Evolutionary conservation across 1,284 basidiomycete species (phyloP).

Genomic region (Amylostereum areolatum): DNA sequence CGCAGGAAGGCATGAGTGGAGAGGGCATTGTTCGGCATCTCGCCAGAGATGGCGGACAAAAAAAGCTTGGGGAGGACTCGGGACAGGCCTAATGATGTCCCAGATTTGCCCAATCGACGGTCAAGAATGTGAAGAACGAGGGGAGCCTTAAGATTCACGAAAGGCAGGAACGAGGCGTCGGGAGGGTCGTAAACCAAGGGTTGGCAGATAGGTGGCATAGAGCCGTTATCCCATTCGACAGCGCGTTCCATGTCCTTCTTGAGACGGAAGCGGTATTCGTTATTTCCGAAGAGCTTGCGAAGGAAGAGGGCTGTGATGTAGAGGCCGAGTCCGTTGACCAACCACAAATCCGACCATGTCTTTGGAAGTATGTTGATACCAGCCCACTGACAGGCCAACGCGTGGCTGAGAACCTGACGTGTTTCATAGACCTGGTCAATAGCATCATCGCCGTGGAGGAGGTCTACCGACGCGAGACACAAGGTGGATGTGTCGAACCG

Average conservation of each 20-base stretch:
- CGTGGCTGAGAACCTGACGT: slow-evolving; percentile 80
- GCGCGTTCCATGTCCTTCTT: slow-evolving; percentile 98
- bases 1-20: slow-evolving; percentile 90
- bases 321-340: slow-evolving; percentile 88
- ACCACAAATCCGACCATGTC: slow-evolving; percentile 94
- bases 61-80: slow-evolving; percentile 95
- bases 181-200: slow-evolving; percentile 83
- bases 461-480: slow-evolving; percentile 75
- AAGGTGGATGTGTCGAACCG: slow-evolving; percentile 85
- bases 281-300: slow-evolving; percentile 87
- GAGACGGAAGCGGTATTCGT: slow-evolving; percentile 93
- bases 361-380: slow-evolving; percentile 96
- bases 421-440: slow-evolving; percentile 95
- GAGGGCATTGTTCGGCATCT: slow-evolving; percentile 80
- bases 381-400: slow-evolving; percentile 94
- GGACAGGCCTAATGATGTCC: slow-evolving; percentile 90
- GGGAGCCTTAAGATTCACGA: slow-evolving; percentile 94
- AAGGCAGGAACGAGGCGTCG: slow-evolving; percentile 70
- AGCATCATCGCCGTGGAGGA: slow-evolving; percentile 83
- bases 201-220: slow-evolving; percentile 91
- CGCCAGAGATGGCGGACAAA: slow-evolving; percentile 89
- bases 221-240: slow-evolving; percentile 81
- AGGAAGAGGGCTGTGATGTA: slow-evolving; percentile 91
- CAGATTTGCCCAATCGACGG: slow-evolving; percentile 88
- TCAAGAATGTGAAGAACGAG: slow-evolving; percentile 96